A percentile compares a stretch with the other conserved stretches of the same genome.
phyloP scores from a whole-genome alignment of 345 rosid species.

The Pugionium dolabratum region DNA sequence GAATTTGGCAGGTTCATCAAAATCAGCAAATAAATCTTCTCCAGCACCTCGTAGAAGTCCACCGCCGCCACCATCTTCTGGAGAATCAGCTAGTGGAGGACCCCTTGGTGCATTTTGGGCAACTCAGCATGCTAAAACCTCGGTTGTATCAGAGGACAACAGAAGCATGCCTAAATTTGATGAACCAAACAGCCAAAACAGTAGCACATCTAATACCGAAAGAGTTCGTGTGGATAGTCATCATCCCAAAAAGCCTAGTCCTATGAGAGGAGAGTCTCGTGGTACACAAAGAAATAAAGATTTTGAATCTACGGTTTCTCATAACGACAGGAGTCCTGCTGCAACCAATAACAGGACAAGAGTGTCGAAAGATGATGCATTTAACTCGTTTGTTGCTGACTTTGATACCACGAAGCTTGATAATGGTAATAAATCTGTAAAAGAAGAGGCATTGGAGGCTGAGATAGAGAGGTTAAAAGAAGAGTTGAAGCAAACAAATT shows the following conservation, averaged over 20 bases:
- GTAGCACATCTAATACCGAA: conserved; percentile 48
- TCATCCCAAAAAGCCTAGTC: conserved; percentile 46
- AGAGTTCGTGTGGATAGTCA: conserved; percentile 47
- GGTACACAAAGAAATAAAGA: conserved; percentile 50
- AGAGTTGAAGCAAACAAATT: conserved; percentile 65
- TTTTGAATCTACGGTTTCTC: conserved; percentile 41
- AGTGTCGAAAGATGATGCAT: conserved; percentile 59
- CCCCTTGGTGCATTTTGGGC: conserved; percentile 95
- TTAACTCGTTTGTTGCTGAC: conserved; percentile 79
- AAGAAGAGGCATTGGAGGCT: conserved; percentile 59
- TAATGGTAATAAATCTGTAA: conserved; percentile 43
- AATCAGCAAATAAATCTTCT: conserved; percentile 56
- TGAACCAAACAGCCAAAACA: conserved; percentile 51
- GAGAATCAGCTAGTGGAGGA: conserved; percentile 53
- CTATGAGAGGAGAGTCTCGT: conserved; percentile 52
- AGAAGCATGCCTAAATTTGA: conserved; percentile 58
- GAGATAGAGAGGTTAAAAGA: conserved; percentile 77
- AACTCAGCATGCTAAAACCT: conserved; percentile 68
- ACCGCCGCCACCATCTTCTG: conserved; percentile 56
- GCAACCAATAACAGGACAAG: conserved; percentile 45
- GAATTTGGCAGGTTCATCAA: conserved; percentile 51
- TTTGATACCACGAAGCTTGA: conserved; percentile 72
- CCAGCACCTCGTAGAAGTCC: conserved; percentile 83
- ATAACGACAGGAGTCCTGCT: conserved; percentile 44
- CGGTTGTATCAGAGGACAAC: conserved; percentile 57